Conservation (phyloP, 2,329 filamentous ascomycete genomes). For the Hymenoscyphus linearis region DNA sequence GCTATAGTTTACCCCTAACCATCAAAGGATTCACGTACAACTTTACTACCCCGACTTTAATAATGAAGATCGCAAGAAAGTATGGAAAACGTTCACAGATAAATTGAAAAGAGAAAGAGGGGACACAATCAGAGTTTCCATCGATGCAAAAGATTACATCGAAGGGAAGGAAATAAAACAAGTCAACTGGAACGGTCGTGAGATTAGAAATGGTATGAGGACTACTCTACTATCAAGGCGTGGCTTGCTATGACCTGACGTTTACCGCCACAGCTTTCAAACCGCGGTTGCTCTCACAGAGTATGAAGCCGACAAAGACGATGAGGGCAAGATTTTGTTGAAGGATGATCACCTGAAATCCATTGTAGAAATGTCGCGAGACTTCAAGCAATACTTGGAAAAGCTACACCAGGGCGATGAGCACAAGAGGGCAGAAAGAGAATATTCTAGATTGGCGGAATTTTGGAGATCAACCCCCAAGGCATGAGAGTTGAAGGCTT, state of each 20-base stretch:
- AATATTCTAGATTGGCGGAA: background rate
- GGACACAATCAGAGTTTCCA: background rate
- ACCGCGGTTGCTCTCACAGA: constrained; percentile 17
- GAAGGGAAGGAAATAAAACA: background rate
- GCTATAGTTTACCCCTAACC: background rate
- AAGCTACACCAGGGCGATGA: background rate
- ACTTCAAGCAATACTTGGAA: constrained; percentile 14
- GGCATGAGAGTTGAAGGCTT: too few species aligned
- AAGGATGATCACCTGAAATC: constrained; percentile 9
- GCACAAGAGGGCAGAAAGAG: constrained; percentile 6
- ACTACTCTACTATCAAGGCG: background rate
- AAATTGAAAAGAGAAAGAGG: background rate
- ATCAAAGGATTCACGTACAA: constrained; percentile 25
- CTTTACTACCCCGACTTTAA: background rate
- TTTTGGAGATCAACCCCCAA: too few species aligned
- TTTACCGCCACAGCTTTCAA: constrained; percentile 10
- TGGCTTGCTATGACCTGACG: background rate
- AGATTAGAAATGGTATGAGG: constrained; percentile 2
- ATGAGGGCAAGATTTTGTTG: constrained; percentile 8
- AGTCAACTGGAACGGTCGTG: constrained; percentile 3
- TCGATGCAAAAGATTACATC: constrained; percentile 3
- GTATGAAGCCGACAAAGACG: constrained; percentile 14
- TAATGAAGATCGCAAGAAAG: background rate
- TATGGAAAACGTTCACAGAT: background rate
- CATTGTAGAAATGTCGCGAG: constrained; percentile 11